A percentile compares a stretch with the other conserved stretches of the same genome.
These are phyloP conservation scores for Hansenula lynferdii DNA, from an alignment of 1,139 yeast species.

Conservation along the genomic window DNA sequence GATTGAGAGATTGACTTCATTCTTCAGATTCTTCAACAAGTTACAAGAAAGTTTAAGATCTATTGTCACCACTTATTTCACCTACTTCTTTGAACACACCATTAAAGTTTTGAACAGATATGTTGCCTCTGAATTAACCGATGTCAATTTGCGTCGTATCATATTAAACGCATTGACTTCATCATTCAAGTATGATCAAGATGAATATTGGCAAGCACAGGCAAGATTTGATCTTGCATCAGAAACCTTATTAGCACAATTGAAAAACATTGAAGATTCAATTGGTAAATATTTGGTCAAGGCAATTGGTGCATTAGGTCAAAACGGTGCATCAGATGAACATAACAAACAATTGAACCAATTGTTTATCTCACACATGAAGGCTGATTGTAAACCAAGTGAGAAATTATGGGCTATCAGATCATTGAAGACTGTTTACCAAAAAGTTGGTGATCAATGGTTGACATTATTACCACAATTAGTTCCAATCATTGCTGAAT, in stretches of 20 bases:
- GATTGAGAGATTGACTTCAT: conserved; percentile 56
- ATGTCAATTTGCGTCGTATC: conserved; percentile 63
- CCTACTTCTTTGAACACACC: conserved; percentile 77
- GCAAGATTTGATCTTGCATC: conserved; percentile 75
- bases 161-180: conserved; percentile 66
- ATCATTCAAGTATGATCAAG: conserved; percentile 84
- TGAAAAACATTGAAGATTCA: conserved; percentile 58
- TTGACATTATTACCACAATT: conserved; percentile 84
- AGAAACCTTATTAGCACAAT: conserved; percentile 58
- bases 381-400: conserved; percentile 39
- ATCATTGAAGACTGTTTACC: conserved; percentile 75
- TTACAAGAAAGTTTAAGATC: conserved; percentile 81
- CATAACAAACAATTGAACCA: conserved; percentile 68
- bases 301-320: conserved; percentile 72
- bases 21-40: conserved; percentile 83
- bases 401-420: conserved; percentile 84
- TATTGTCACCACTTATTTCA: conserved; percentile 82
- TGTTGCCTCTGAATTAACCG: conserved; percentile 33
- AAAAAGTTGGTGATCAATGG: conserved; percentile 95
- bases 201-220: conserved; percentile 91
- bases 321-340: conserved; percentile 69
- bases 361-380: conserved; percentile 50
- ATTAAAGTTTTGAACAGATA: conserved; percentile 48
- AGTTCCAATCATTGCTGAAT: conserved; percentile 93
- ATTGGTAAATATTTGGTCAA: conserved; percentile 78